phyloP scores from a whole-genome alignment of 257 asterid species.

The Rehmannia glutinosa region DNA sequence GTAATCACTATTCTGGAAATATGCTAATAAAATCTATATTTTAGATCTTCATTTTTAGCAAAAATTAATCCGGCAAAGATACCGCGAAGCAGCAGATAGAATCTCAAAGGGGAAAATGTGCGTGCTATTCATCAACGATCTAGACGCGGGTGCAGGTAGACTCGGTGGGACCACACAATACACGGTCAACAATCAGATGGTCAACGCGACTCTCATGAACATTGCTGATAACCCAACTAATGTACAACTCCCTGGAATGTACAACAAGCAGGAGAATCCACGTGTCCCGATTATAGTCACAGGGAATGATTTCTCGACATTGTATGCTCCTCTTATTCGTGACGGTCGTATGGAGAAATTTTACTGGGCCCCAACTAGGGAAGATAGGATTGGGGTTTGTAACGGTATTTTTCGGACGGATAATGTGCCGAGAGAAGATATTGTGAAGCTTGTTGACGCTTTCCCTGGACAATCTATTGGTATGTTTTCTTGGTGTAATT shows the following conservation, averaged over 20 bases:
- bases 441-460: not conserved
- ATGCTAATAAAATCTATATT: too few relatives aligned
- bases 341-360: slow-evolving; percentile 61
- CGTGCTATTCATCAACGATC: slow-evolving; percentile 50
- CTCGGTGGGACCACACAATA: slow-evolving; percentile 53
- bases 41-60: too few relatives aligned
- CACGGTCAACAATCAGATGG: slow-evolving; percentile 60
- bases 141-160: slow-evolving; percentile 56
- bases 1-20: too few relatives aligned
- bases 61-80: slow-evolving; percentile 47
- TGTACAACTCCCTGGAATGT: slow-evolving; percentile 59
- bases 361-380: slow-evolving; percentile 52
- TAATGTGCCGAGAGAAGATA: not conserved
- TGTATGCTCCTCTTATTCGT: slow-evolving; percentile 57
- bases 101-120: slow-evolving; percentile 50
- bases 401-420: slow-evolving; percentile 32
- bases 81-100: slow-evolving; percentile 55
- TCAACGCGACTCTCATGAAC: slow-evolving; percentile 56
- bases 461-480: not conserved
- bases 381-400: slow-evolving; percentile 47
- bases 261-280: slow-evolving; percentile 48
- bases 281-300: slow-evolving; percentile 46
- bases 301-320: slow-evolving; percentile 52
- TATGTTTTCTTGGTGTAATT: not conserved
- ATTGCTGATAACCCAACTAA: slow-evolving; percentile 53